phyloP scores from a whole-genome alignment of 2,329 filamentous ascomycete genomes.

The Erysiphe pulchra region DNA sequence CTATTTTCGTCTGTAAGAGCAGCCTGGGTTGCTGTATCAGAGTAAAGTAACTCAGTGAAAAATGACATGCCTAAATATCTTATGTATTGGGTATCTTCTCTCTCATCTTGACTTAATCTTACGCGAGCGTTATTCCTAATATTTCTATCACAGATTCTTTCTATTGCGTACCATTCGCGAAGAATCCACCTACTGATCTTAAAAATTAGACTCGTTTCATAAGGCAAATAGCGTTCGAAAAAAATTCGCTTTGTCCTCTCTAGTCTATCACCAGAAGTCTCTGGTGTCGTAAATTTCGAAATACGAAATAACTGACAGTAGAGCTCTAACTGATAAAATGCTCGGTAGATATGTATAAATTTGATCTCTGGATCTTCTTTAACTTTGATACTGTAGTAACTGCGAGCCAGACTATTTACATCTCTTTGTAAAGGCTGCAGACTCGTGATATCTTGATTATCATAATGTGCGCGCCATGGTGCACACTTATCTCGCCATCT shows the following conservation, averaged over 20 bases:
- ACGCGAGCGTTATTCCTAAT: background rate
- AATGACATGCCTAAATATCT: background rate
- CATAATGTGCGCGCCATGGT: background rate
- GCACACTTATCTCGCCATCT: background rate
- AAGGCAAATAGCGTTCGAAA: background rate
- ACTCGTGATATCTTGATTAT: background rate
- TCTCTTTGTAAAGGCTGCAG: background rate
- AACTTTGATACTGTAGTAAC: background rate
- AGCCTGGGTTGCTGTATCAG: background rate
- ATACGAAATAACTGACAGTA: background rate
- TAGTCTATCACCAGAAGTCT: background rate
- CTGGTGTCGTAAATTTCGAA: background rate
- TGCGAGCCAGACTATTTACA: background rate
- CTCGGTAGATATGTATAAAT: background rate
- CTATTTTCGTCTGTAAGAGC: background rate
- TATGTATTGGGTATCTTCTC: background rate
- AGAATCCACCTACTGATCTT: conserved; percentile 1
- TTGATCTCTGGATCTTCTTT: background rate
- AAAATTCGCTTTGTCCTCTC: background rate
- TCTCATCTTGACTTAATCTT: background rate
- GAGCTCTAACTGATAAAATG: background rate
- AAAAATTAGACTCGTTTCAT: background rate
- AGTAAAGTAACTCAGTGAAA: background rate
- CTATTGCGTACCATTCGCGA: background rate
- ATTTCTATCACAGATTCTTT: background rate